Percentiles rank a stretch among this genome's conserved stretches.
Conservation (phyloP, 176 grass and related monocot genomes). For the Zizania latifolia region DNA sequence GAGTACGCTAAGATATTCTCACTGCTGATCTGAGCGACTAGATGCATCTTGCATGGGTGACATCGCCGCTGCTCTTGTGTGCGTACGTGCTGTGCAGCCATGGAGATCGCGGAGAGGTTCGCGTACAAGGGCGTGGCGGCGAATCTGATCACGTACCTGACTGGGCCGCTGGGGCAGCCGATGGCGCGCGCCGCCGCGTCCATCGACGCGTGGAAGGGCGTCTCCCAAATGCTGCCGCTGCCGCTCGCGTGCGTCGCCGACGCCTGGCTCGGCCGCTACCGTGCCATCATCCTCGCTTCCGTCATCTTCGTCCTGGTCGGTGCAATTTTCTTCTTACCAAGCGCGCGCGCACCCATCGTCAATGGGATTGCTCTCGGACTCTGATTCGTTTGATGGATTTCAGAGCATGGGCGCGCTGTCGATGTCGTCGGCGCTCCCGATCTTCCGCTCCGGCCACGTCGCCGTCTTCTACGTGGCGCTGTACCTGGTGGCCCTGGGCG, state of each 20-base stretch:
- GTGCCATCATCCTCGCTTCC: constrained; percentile 48
- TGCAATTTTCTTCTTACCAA: neutral
- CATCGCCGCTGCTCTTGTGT: neutral
- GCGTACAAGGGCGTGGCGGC: constrained; percentile 47
- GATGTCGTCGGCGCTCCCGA: constrained; percentile 25
- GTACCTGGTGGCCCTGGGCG: constrained; percentile 58
- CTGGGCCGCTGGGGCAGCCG: constrained; percentile 46
- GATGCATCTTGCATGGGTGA: neutral
- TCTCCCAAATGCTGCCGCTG: constrained; percentile 56
- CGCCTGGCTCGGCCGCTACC: constrained; percentile 55
- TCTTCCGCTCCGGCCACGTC: constrained; percentile 20
- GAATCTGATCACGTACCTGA: constrained; percentile 65
- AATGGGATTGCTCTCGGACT: neutral
- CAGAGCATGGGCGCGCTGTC: constrained; percentile 62
- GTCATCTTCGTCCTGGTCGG: constrained; percentile 50
- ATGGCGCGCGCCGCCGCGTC: constrained; percentile 50
- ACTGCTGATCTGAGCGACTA: neutral
- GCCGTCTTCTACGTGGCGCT: constrained; percentile 58
- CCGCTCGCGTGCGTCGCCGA: constrained; percentile 50
- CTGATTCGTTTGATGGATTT: neutral
- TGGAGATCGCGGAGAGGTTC: constrained; percentile 52
- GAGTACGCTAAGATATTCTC: constrained; percentile 26
- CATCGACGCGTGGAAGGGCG: constrained; percentile 53
- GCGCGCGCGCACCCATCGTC: too few relatives aligned
- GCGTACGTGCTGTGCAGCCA: constrained; percentile 8